Evolutionary conservation across 169 alveolate species (phyloP).

Genomic region (Babesia gibsoni): DNA sequence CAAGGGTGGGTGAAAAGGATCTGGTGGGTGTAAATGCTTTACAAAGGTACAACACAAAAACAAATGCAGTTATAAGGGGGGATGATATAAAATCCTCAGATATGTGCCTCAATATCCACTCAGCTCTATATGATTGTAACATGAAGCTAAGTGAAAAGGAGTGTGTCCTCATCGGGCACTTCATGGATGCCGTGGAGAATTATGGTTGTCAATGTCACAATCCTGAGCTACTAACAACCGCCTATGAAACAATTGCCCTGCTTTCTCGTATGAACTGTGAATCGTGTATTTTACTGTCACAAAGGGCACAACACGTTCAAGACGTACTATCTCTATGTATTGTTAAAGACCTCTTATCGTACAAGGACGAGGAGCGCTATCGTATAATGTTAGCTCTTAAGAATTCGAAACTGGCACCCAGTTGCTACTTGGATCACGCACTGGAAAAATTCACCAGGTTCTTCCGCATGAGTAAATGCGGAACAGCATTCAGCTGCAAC

Average conservation of each 20-base stretch:
- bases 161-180: neutral
- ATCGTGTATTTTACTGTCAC: neutral
- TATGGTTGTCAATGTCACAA: constrained; percentile 20
- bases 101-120: constrained; percentile 16
- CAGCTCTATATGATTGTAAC: neutral
- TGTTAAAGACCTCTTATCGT: constrained; percentile 19
- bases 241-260: constrained; percentile 20
- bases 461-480: constrained; percentile 1
- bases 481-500: neutral
- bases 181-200: neutral
- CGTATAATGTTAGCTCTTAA: constrained; percentile 15
- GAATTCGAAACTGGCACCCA: neutral
- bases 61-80: neutral
- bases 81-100: neutral
- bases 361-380: constrained; percentile 14
- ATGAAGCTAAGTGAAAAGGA: neutral
- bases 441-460: neutral
- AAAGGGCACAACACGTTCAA: neutral
- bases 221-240: constrained; percentile 5
- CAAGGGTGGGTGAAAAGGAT: neutral
- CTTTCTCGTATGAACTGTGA: neutral
- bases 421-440: constrained; percentile 7
- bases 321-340: constrained; percentile 1
- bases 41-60: neutral
- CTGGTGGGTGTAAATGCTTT: neutral